Conservation (phyloP, 768 basidiomycete genomes). For the Obba rivulosa region DNA sequence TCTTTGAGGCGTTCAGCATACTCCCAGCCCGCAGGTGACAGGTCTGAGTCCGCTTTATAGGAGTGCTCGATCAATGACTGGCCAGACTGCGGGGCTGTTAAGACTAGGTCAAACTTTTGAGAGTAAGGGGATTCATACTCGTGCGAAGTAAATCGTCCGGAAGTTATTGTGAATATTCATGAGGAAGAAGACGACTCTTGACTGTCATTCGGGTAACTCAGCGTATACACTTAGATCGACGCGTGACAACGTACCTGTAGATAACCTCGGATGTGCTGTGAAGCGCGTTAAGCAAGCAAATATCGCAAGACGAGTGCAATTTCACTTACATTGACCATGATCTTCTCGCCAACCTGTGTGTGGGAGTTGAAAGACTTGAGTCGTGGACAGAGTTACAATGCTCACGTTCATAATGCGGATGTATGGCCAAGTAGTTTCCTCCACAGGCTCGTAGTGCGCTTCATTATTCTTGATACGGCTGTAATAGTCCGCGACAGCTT, state of each 20-base stretch:
- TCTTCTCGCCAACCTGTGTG: conserved; percentile 85
- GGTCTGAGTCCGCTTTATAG: conserved; percentile 96
- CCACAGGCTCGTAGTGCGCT: conserved; percentile 83
- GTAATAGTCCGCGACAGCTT: conserved; percentile 91
- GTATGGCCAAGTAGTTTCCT: conserved; percentile 87
- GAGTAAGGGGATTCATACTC: conserved; percentile 41
- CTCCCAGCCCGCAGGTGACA: conserved; percentile 93
- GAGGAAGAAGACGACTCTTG: conserved; percentile 94
- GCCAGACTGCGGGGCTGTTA: conserved; percentile 61
- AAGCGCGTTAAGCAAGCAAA: background rate
- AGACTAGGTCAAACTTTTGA: conserved; percentile 1
- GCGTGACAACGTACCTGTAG: conserved; percentile 52
- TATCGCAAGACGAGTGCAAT: background rate
- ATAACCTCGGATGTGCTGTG: conserved; percentile 83
- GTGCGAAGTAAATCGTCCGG: conserved; percentile 93
- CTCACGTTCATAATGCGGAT: conserved; percentile 91
- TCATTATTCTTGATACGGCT: conserved; percentile 84
- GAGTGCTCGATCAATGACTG: conserved; percentile 98
- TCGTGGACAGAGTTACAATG: conserved; percentile 6
- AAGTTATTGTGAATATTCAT: conserved; percentile 98
- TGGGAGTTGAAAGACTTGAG: background rate
- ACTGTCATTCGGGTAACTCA: conserved; percentile 39
- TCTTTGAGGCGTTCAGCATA: conserved; percentile 88
- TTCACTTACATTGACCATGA: conserved; percentile 79
- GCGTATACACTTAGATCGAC: background rate